Evolutionary conservation across 495 filamentous ascomycete species (phyloP).

Genomic region (Friedmanniomyces simplex): DNA sequence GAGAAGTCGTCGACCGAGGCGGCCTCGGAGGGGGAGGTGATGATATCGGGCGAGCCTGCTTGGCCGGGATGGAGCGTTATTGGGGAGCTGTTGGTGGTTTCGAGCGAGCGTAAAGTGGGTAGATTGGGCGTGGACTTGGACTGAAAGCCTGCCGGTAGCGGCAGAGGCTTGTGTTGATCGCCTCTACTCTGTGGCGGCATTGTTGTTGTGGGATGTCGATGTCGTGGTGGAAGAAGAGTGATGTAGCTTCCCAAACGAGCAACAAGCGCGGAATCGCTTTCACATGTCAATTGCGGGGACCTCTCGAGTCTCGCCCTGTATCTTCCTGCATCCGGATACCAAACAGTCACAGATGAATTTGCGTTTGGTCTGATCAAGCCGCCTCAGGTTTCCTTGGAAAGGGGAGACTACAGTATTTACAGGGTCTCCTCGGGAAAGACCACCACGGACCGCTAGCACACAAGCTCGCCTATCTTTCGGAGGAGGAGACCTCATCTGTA

Average conservation of each 20-base stretch:
- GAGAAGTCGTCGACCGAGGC: constrained; percentile 27
- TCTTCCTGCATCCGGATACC: too few relatives aligned
- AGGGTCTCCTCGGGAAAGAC: too few relatives aligned
- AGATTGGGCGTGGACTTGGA: constrained; percentile 34
- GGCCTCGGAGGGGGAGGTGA: constrained; percentile 25
- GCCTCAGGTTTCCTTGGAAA: too few relatives aligned
- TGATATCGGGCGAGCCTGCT: constrained; percentile 17
- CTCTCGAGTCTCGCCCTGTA: too few relatives aligned
- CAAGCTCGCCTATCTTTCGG: neutral
- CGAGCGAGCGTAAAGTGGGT: constrained; percentile 25
- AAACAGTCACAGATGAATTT: too few relatives aligned
- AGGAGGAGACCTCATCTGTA: neutral
- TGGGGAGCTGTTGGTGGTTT: neutral
- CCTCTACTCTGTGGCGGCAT: constrained; percentile 34
- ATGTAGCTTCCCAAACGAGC: neutral
- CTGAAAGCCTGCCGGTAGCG: constrained; percentile 25
- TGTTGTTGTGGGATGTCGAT: neutral
- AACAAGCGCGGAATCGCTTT: neutral
- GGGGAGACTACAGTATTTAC: too few relatives aligned
- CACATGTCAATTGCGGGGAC: too few relatives aligned
- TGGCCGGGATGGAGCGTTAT: neutral
- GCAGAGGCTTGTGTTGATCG: constrained; percentile 8
- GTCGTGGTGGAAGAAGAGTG: neutral
- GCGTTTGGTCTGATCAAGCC: too few relatives aligned
- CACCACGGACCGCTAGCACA: neutral